These are phyloP conservation scores for Camellia granthamiana DNA, from an alignment of 148 eudicot species.

Conservation along the genomic window DNA sequence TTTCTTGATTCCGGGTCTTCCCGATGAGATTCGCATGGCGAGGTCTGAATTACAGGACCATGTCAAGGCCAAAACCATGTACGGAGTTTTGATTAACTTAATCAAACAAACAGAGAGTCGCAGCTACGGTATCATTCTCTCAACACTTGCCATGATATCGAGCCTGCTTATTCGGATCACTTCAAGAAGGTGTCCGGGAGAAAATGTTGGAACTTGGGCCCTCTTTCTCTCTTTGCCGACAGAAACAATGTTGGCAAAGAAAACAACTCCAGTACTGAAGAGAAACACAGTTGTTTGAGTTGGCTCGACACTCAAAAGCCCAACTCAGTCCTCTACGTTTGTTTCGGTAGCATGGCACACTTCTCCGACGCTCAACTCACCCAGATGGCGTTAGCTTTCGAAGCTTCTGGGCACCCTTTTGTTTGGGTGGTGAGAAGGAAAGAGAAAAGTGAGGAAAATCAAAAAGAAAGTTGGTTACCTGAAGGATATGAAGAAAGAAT, in stretches of 20 bases:
- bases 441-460: background rate
- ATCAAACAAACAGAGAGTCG: slow-evolving; percentile 25
- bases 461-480: slow-evolving; percentile 12
- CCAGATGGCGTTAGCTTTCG: slow-evolving; percentile 14
- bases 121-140: slow-evolving; percentile 33
- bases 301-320: slow-evolving; percentile 43
- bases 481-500: slow-evolving; percentile 23
- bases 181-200: slow-evolving; percentile 21
- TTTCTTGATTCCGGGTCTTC: slow-evolving; percentile 33
- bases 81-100: background rate
- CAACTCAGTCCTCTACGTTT: slow-evolving; percentile 13
- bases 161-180: slow-evolving; percentile 31
- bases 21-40: slow-evolving; percentile 25
- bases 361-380: slow-evolving; percentile 14
- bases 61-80: background rate
- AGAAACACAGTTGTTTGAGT: slow-evolving; percentile 9
- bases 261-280: background rate
- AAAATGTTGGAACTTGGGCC: slow-evolving; percentile 31
- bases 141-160: slow-evolving; percentile 35
- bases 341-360: slow-evolving; percentile 24
- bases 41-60: slow-evolving; percentile 18
- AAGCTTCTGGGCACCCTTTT: slow-evolving; percentile 7
- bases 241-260: background rate
- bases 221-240: slow-evolving; percentile 22
- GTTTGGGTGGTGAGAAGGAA: slow-evolving; percentile 18